These are phyloP conservation scores for Leccinum subtestaceum DNA, from an alignment of 768 basidiomycete genomes.

Conservation along the genomic window DNA sequence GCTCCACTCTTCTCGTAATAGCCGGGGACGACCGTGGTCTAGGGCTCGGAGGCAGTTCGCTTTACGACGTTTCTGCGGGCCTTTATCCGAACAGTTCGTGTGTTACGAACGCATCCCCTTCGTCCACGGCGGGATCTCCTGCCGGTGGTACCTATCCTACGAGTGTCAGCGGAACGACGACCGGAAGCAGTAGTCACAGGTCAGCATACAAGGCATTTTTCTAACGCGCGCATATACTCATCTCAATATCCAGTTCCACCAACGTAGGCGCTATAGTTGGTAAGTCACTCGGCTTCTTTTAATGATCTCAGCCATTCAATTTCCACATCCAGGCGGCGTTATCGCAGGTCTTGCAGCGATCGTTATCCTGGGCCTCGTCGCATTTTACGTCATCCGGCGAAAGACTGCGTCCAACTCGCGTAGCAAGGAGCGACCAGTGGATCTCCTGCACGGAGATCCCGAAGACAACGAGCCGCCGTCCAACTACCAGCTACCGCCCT, in stretches of 20 bases:
- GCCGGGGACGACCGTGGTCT: constrained; percentile 66
- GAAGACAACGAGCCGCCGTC: constrained; percentile 45
- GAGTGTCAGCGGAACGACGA: constrained; percentile 35
- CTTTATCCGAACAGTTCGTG: constrained; percentile 51
- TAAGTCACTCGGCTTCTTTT: constrained; percentile 14
- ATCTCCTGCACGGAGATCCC: constrained; percentile 59
- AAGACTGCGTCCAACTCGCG: constrained; percentile 35
- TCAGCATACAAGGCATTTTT: constrained; percentile 10
- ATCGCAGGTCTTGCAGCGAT: constrained; percentile 54
- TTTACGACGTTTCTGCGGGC: constrained; percentile 54
- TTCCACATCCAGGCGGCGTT: constrained; percentile 42
- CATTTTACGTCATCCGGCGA: constrained; percentile 51
- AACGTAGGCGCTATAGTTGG: constrained; percentile 54
- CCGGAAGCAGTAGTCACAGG: constrained; percentile 24
- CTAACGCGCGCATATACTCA: background rate
- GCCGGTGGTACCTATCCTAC: constrained; percentile 75
- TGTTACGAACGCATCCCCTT: constrained; percentile 59
- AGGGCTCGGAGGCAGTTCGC: constrained; percentile 65
- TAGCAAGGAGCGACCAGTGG: constrained; percentile 58
- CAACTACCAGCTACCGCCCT: constrained; percentile 58
- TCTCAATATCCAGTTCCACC: constrained; percentile 26
- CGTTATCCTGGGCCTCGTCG: constrained; percentile 39
- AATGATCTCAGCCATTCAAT: constrained; percentile 6
- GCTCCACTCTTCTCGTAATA: constrained; percentile 63
- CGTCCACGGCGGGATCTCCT: constrained; percentile 72